These are phyloP conservation scores for Neocatenulostroma microsporum DNA, from an alignment of 2,329 filamentous ascomycete genomes.

Conservation along the genomic window DNA sequence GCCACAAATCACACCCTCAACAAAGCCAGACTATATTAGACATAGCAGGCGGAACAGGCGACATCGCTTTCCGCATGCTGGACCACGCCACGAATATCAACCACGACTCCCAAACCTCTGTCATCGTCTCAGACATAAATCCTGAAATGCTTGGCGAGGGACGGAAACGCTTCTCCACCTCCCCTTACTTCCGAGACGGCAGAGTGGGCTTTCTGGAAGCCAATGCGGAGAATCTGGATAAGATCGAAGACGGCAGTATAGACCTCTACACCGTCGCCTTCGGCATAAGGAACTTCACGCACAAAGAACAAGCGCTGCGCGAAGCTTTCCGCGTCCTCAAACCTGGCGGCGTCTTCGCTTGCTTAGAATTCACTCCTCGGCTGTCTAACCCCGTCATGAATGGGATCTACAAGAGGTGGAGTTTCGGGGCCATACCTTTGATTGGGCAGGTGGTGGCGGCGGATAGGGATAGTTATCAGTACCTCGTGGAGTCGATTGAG, in stretches of 20 bases:
- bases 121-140: constrained; percentile 96
- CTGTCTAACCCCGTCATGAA: constrained; percentile 72
- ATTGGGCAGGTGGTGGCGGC: constrained; percentile 93
- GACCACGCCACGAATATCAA: constrained; percentile 77
- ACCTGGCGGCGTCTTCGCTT: constrained; percentile 92
- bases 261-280: constrained; percentile 98
- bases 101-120: constrained; percentile 67
- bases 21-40: constrained; percentile 73
- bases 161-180: constrained; percentile 62
- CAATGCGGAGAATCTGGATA: constrained; percentile 71
- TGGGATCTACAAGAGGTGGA: constrained; percentile 88
- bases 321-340: constrained; percentile 86
- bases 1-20: constrained; percentile 40
- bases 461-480: constrained; percentile 94
- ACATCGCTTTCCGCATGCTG: constrained; percentile 95
- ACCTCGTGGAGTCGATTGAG: constrained; percentile 96
- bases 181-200: constrained; percentile 49
- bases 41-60: constrained; percentile 91
- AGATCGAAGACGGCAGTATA: constrained; percentile 61
- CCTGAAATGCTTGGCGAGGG: constrained; percentile 88
- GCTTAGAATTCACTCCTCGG: constrained; percentile 81
- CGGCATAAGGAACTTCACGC: constrained; percentile 93
- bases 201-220: constrained; percentile 72
- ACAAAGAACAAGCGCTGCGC: constrained; percentile 72
- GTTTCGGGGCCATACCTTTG: constrained; percentile 84